Evolutionary conservation across 2,329 filamentous ascomycete species (phyloP).

Genomic region (Diaporthe sp.): DNA sequence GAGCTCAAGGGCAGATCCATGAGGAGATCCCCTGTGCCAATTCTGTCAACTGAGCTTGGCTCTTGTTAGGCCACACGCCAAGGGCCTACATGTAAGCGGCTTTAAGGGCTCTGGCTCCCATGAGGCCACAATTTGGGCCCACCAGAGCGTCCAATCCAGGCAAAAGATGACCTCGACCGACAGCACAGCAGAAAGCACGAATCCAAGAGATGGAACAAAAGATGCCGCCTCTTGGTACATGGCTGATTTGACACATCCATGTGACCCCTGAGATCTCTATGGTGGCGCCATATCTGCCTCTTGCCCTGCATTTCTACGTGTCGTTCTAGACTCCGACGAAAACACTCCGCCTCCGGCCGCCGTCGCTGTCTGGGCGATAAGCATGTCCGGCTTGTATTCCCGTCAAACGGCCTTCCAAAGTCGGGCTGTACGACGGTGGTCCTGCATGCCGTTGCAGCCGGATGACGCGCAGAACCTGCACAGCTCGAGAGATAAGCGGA

Average conservation of each 20-base stretch:
- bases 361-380: background rate
- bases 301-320: background rate
- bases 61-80: constrained; percentile 23
- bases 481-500: background rate
- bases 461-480: constrained; percentile 21
- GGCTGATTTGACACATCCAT: constrained; percentile 1
- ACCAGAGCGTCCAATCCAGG: background rate
- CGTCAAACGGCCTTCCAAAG: background rate
- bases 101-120: constrained; percentile 5
- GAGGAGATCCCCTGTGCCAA: constrained; percentile 31
- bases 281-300: constrained; percentile 20
- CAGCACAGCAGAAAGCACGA: background rate
- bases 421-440: background rate
- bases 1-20: constrained; percentile 17
- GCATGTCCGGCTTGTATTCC: background rate
- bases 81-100: background rate
- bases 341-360: constrained; percentile 8
- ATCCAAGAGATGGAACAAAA: constrained; percentile 24
- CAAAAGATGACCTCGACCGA: background rate
- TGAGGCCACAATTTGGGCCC: constrained; percentile 27
- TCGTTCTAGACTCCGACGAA: constrained; percentile 8
- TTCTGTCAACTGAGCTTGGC: constrained; percentile 28
- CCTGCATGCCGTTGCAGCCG: constrained; percentile 25
- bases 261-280: background rate
- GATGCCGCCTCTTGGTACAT: constrained; percentile 26